Conservation (phyloP, 139 green algal genomes). For the Axilococcus clingmanii region DNA sequence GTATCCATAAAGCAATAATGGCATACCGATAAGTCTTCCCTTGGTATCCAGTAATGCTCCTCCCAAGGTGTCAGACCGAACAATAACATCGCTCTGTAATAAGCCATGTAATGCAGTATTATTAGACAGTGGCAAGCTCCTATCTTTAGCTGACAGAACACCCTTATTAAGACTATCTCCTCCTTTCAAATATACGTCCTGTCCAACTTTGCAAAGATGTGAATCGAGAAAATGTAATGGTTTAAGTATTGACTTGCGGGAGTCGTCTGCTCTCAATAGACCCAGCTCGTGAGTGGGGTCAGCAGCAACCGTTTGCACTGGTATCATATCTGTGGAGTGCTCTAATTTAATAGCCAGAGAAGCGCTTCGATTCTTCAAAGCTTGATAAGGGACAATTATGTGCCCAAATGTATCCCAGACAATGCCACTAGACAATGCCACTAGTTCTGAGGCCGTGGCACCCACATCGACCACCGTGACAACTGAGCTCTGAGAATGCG, state of each 20-base stretch:
- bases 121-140: conserved; percentile 10
- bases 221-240: background rate
- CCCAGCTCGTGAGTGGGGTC: conserved; percentile 10
- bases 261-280: conserved; percentile 7
- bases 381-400: conserved; percentile 2
- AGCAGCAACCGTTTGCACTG: background rate
- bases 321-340: conserved; percentile 6
- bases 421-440: background rate
- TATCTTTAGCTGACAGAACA: conserved; percentile 1
- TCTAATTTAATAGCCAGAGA: background rate
- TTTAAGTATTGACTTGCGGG: background rate
- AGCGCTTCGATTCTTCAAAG: background rate
- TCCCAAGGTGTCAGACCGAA: conserved; percentile 62
- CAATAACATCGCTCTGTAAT: conserved; percentile 72
- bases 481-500: background rate
- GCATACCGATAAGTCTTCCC: conserved; percentile 56
- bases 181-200: conserved; percentile 10
- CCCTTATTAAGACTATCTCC: background rate
- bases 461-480: background rate
- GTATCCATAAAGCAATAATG: background rate
- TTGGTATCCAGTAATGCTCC: conserved; percentile 69
- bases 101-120: conserved; percentile 1
- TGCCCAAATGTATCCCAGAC: background rate
- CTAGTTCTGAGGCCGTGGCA: background rate
- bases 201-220: conserved; percentile 3